phyloP scores from a whole-genome alignment of 192 early-diverging fungal species.

The Umbelopsis sp. region DNA sequence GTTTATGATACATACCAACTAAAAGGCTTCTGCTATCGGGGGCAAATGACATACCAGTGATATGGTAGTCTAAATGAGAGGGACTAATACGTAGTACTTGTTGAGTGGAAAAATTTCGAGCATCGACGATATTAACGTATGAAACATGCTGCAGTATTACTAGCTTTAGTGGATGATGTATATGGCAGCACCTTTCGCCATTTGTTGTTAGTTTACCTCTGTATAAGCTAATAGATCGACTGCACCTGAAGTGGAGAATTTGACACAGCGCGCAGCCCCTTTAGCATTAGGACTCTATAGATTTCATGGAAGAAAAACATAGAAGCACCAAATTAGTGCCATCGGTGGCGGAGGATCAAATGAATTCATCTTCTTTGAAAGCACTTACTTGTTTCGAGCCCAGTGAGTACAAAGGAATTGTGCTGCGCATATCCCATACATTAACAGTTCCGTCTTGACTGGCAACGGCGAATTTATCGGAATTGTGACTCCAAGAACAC shows the following conservation, averaged over 20 bases:
- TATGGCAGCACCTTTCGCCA: slow-evolving; percentile 3
- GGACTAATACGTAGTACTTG: slow-evolving; percentile 83
- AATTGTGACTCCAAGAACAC: slow-evolving; percentile 92
- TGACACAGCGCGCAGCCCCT: slow-evolving; percentile 80
- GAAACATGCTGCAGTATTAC: slow-evolving; percentile 59
- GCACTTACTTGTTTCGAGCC: slow-evolving; percentile 64
- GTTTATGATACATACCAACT: slow-evolving; percentile 68
- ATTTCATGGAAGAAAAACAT: no score
- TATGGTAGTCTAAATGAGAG: slow-evolving; percentile 68
- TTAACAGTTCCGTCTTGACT: slow-evolving; percentile 92
- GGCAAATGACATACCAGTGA: slow-evolving; percentile 84
- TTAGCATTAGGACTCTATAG: slow-evolving; percentile 68
- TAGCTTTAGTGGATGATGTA: neutral
- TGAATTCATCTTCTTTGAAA: neutral
- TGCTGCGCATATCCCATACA: slow-evolving; percentile 89
- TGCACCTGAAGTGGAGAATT: slow-evolving; percentile 88
- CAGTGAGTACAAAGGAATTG: slow-evolving; percentile 76
- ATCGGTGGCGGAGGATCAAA: neutral
- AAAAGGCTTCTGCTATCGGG: slow-evolving; percentile 83
- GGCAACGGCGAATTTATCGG: slow-evolving; percentile 94
- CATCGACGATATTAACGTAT: slow-evolving; percentile 90
- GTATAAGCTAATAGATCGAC: slow-evolving; percentile 84
- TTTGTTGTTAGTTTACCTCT: slow-evolving; percentile 39
- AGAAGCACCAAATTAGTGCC: neutral
- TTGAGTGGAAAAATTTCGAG: slow-evolving; percentile 79